Base-by-base conservation (phyloP, 352 stramenopile genomes). In the Phytophthora rubi region DNA sequence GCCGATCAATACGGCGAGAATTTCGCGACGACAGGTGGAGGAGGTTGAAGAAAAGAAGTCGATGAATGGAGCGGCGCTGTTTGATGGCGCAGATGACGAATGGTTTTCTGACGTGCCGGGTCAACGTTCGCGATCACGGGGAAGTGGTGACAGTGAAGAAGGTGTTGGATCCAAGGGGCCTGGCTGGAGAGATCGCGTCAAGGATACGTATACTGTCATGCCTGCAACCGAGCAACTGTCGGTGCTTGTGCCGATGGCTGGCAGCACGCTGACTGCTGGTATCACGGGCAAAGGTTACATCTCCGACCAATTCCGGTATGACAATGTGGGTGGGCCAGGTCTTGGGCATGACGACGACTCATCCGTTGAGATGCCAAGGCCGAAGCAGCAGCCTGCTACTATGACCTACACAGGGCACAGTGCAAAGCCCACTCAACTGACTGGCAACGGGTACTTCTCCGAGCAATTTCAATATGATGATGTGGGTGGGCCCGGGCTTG, bases 81-180 rank as follows among this genome's bases (percentile, higher is more conserved):
- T 92, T 63, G 79, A 90, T 45, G 62, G 60, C 26, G 63, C 64
- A 5, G 85, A 89, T 18, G 81, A 91, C 18, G 76, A 76, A 26
- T 93, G 83, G 85, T 93, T 93, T 75, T 76, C 63, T 0, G 83
- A 93, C 62, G 65, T 70, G n/a, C 62, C 70, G 10, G 49, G 66
- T 28, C 61, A 65, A 16, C 56, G 57, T 10, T 21, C 7, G 39
- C 45, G 28, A 21, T 60, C 61, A 45, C 51, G 35, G 39, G 44
- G 60, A 45, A 72, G 35, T 56, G 62, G 44, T 18, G 72, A 66
- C 18, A 71, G 37, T 65, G 72, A 71, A 2, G 21, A 68, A 4
- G 44, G 54, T 8, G 15, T 16, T 52, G 47, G 58, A 16, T 75
- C 53, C 2, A 78, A 68, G 47, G 66, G 61, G 16, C 32, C 60